Evolutionary conservation across 2,329 filamentous ascomycete genomes (phyloP), one percentile per base, ranked within the genome.

Genomic region (Tolypocladium tropicale): DNA sequence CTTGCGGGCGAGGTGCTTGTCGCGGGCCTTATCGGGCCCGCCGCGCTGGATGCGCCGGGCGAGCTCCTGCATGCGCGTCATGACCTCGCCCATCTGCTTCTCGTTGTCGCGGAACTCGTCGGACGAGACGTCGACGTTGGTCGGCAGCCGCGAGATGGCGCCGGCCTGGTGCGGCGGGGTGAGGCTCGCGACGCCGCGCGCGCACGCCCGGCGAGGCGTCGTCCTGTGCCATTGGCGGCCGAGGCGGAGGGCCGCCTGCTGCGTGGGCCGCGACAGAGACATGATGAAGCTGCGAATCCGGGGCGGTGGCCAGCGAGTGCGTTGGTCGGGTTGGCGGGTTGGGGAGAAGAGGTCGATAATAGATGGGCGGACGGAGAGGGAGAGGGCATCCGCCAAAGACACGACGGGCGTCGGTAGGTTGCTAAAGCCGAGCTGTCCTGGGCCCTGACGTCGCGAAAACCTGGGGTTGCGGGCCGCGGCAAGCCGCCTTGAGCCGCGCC

Each of bases 1-100:
- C 61, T 90, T 89, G 63, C 92, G 80, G 36, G 86, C 83, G 25
- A 95, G 73, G 68, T 97, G 93, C 76, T 96, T 96, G 61, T 93
- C 84, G 57, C 88, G 80, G 4, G 93, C 89, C 70, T 94, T 94
- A 57, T 85, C 80, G 1, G 89, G 75, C 0, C 94, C 94, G 54
- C 93, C 93, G 60, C 82, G 79, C 53, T 90, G 82, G 56, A 90
- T 87, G 62, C 79, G 83, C 51, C 77, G 74, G 57, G 93, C 90
- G 57, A 97, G 78, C 54, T 78, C 76, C 58, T 85, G 80, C 65
- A 97, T 79, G 23, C 80, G 80, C 55, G 77, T 75, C 67, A 90
- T 84, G 55, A 91, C 81, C 63, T 88, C 83, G 58, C 77, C 77
- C 89, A 96, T 95, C 59, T 89, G 83, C 56, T 75, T 72, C 63